Conservation (phyloP, 2,329 filamentous ascomycete genomes). For the Phaeophleospora eucalypticola region DNA sequence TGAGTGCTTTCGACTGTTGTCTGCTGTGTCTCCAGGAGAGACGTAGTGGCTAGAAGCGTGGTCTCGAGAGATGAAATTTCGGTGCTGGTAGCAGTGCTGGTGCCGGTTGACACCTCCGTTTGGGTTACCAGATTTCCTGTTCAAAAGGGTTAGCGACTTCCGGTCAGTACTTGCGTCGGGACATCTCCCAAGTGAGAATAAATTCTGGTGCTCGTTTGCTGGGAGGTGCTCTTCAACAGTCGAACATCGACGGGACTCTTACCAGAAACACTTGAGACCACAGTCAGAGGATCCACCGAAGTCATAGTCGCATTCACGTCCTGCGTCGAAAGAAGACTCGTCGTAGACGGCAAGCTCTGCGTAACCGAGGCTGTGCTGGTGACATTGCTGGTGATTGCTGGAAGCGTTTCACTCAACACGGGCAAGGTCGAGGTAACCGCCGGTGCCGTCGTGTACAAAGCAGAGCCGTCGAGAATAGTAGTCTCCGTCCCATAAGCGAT, state of each 20-base stretch:
- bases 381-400: not conserved
- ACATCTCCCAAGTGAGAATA: no score
- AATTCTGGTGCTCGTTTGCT: no score
- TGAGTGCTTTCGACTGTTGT: not conserved
- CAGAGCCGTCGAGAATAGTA: not conserved
- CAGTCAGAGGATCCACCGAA: not conserved
- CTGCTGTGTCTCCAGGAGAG: not conserved
- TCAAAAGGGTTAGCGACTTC: no score
- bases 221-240: no score
- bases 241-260: no score
- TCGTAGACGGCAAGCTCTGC: not conserved
- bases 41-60: not conserved
- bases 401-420: not conserved
- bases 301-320: not conserved
- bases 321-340: not conserved
- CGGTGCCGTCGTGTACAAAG: not conserved
- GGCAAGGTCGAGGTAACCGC: not conserved
- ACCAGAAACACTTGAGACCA: not conserved
- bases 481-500: not conserved
- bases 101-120: not conserved
- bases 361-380: not conserved
- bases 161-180: no score
- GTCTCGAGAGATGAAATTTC: not conserved
- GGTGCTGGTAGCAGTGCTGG: not conserved
- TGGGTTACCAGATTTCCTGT: not conserved